These are phyloP conservation scores for Huntiella abstrusa DNA, from an alignment of 2,329 filamentous ascomycete species.

Conservation along the genomic window DNA sequence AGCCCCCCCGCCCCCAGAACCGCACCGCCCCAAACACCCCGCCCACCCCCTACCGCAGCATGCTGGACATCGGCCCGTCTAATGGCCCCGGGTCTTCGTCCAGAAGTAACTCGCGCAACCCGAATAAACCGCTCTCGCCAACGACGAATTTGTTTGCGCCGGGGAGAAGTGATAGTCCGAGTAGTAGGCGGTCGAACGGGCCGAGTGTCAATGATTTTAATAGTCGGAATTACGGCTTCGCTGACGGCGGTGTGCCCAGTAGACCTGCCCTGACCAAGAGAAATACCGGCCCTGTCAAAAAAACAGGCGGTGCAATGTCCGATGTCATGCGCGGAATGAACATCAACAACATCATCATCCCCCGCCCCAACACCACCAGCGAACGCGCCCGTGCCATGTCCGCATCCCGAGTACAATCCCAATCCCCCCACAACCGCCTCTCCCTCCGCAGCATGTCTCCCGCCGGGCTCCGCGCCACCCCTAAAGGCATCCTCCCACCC, in stretches of 20 bases:
- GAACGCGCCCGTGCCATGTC: constrained; percentile 13
- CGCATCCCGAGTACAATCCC: constrained; percentile 26
- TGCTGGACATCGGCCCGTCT: constrained; percentile 28
- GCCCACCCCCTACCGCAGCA: constrained; percentile 30
- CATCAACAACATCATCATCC: constrained; percentile 29
- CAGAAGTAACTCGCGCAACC: constrained; percentile 3
- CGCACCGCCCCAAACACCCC: constrained; percentile 14
- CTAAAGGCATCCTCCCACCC: constrained; percentile 13
- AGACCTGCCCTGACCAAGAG: constrained; percentile 29
- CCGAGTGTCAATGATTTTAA: constrained; percentile 22
- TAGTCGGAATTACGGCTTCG: constrained; percentile 38
- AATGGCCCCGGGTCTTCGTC: constrained; percentile 1
- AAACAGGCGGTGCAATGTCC: constrained; percentile 24
- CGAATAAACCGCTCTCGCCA: constrained; percentile 9
- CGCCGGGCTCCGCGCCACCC: constrained; percentile 17
- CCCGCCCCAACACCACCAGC: constrained; percentile 22
- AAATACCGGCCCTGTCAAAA: constrained; percentile 24
- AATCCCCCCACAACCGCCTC: constrained; percentile 33
- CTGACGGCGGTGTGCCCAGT: constrained; percentile 32
- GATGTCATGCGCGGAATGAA: constrained; percentile 36
- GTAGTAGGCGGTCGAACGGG: constrained; percentile 18
- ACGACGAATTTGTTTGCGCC: constrained; percentile 1
- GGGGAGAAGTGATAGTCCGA: constrained; percentile 5
- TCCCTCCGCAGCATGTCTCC: constrained; percentile 24
- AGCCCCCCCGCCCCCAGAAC: not conserved